Evolutionary conservation across 2,329 filamentous ascomycete species (phyloP).

Genomic region (Colletotrichum eleusines): DNA sequence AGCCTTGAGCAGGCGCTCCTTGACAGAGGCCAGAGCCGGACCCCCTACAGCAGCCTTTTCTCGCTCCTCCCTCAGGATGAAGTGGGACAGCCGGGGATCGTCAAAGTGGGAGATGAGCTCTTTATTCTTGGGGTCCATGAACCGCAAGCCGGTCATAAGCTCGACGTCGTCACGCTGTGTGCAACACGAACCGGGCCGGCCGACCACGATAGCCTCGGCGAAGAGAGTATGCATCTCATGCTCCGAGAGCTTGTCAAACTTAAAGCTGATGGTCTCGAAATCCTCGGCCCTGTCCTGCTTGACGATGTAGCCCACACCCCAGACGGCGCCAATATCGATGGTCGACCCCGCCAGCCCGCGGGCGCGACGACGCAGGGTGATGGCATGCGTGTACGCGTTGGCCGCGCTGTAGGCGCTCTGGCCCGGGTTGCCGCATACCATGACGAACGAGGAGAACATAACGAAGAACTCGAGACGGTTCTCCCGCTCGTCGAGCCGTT

Average conservation of each 20-base stretch:
- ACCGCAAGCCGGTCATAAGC: slow-evolving; percentile 5
- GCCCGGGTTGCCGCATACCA: slow-evolving; percentile 47
- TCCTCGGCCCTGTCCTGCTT: slow-evolving; percentile 33
- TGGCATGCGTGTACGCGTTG: slow-evolving; percentile 56
- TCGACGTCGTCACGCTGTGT: neutral
- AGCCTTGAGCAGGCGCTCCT: slow-evolving; percentile 10
- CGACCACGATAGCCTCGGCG: slow-evolving; percentile 55
- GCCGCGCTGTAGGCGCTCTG: slow-evolving; percentile 61
- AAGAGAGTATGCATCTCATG: slow-evolving; percentile 56
- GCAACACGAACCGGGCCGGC: slow-evolving; percentile 29
- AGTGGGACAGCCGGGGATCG: slow-evolving; percentile 11
- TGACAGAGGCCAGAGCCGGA: neutral
- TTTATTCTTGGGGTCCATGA: neutral
- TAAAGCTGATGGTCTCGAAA: slow-evolving; percentile 21
- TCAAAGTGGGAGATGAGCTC: slow-evolving; percentile 5
- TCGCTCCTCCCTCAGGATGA: neutral
- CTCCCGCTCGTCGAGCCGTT: slow-evolving; percentile 45
- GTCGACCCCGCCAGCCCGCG: slow-evolving; percentile 52
- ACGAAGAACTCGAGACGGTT: slow-evolving; percentile 53
- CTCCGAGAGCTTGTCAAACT: slow-evolving; percentile 41
- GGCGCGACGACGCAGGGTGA: slow-evolving; percentile 51
- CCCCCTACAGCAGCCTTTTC: neutral
- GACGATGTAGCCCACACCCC: slow-evolving; percentile 57
- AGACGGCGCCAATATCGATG: slow-evolving; percentile 54
- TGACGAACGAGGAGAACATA: slow-evolving; percentile 49